Base-by-base conservation (phyloP, 768 basidiomycete species). In the Mycena epipterygia region DNA sequence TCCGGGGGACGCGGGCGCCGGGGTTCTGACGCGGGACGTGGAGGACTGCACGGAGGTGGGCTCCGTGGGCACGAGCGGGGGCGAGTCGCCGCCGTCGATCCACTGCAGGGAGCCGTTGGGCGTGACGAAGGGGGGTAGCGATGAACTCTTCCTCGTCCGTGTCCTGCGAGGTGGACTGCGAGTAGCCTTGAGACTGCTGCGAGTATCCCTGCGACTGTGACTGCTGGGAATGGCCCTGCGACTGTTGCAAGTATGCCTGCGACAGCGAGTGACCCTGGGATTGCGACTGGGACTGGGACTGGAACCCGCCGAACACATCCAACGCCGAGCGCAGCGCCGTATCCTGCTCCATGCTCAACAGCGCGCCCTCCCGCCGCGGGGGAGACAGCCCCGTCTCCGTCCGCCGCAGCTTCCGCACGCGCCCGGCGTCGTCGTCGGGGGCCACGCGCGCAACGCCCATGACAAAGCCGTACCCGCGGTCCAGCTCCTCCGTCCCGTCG, bases 31-130 rank as follows among this genome's bases (percentile, higher is more conserved):
- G 30, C 32, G 23, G 1, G 55, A 32, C 19, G 55, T 41, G 8
- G 68, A 69, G 27, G 11, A 1, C 7, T 52, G 21, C 29, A 29
- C 37, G 1, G 63, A 64, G 19, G 33, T 57, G 11, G 68, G 69
- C 35, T 70, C 69, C 21, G 64, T 70, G 9, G 69, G 68, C 6
- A 60, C 62, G 25, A 58, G 62, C 3, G 68, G 61, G 4, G 68
- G 62, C 11, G 66, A 67, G 13, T 29, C 21, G 8, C 23, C 33
- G 53, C 55, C 67, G 67, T 25, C 58, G 41, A 51, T 32, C 84
- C 84, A 87, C 62, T 84, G 83, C 17, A 86, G 75, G n/a, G 89
- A 89, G 39, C 88, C 87, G 61, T 87, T 86, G 5, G 89, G 89
- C 11, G 89, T 89, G 35, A 86, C 81, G 33, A 86, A 63, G n/a